Evolutionary conservation across 352 stramenopile genomes (phyloP), one percentile per base, ranked within the genome.

Genomic region (Phytophthora megakarya): DNA sequence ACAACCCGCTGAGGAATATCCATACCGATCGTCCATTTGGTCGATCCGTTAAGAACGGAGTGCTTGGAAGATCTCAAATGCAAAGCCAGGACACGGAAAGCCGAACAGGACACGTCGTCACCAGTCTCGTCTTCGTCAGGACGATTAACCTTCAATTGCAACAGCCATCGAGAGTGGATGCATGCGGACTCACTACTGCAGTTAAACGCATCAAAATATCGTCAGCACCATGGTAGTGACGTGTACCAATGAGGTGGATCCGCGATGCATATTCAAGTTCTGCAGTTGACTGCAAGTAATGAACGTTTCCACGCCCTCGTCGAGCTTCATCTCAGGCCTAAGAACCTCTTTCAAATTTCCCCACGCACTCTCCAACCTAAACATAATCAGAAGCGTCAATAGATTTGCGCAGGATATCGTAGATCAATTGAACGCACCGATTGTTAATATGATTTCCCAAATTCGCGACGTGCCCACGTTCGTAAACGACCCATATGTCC

Each of bases 21-120:
- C 26, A 52, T 52, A 18, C 15, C 30, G 9, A 9, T 50, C n/a
- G n/a, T 52, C 52, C 52, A 52, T 15, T 61, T 61, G 18, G 42
- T 46, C 26, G 40, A 26, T 13, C 52, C 52, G 38, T 51, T 61
- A 3, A 61, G 42, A 18, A 61, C 13, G 2, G 39, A 26, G 25
- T 60, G 51, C 5, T 44, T 1, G 11, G 25, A 1, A 0, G 51
- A 60, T 12, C 15, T 3, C 52, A 61, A 52, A 15, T 51, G 23
- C 3, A 21, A 52, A 2, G 13, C 21, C 12, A 52, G 40, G 16
- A 61, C 19, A 1, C 30, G 40, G 38, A 61, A 52, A 10, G 42
- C 19, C 5, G 52, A 18, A 38, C 40, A 61, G 0, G 40, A 51
- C 3, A 61, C 23, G 4, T 45, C 53, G 19, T 61, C 51, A 9